phyloP scores from a whole-genome alignment of 1,139 yeast species.

The Zygosaccharomyces sapae region DNA sequence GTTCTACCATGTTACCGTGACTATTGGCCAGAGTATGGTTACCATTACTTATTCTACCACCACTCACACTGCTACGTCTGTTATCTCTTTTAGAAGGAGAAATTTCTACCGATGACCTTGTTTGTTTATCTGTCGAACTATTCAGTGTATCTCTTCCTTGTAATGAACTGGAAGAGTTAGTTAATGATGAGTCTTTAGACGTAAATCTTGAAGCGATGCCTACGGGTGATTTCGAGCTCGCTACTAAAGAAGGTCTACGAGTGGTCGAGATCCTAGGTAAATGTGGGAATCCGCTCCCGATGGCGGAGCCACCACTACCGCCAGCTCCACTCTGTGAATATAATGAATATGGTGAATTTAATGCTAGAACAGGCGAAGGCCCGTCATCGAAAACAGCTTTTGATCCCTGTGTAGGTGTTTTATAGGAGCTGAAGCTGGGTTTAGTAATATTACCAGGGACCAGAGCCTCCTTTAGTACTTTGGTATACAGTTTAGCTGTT shows the following conservation, averaged over 20 bases:
- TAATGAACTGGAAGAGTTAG: constrained; percentile 12
- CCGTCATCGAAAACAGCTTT: constrained; percentile 30
- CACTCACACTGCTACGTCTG: not conserved
- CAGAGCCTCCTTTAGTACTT: constrained; percentile 19
- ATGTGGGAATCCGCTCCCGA: constrained; percentile 14
- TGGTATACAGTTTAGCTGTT: constrained; percentile 38
- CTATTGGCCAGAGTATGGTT: not conserved
- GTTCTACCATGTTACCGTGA: constrained; percentile 7
- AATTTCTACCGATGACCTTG: constrained; percentile 11
- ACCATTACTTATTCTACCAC: constrained; percentile 1
- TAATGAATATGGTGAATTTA: constrained; percentile 25
- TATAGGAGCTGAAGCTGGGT: constrained; percentile 22
- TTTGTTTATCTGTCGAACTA: constrained; percentile 8
- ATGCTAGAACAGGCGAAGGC: constrained; percentile 29
- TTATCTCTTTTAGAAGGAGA: constrained; percentile 11
- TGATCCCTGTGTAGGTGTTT: constrained; percentile 17
- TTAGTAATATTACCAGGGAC: constrained; percentile 14
- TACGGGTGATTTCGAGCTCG: constrained; percentile 12
- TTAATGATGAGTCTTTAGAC: constrained; percentile 14
- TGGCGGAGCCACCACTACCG: not conserved
- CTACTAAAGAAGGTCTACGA: constrained; percentile 18
- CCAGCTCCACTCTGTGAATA: constrained; percentile 16
- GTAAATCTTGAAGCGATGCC: constrained; percentile 12
- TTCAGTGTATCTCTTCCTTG: constrained; percentile 9
- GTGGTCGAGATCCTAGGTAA: constrained; percentile 23